A percentile compares a stretch with the other conserved stretches of the same genome.
Conservation (phyloP, 177 flowering plant species). For the Vitis hybrid region DNA sequence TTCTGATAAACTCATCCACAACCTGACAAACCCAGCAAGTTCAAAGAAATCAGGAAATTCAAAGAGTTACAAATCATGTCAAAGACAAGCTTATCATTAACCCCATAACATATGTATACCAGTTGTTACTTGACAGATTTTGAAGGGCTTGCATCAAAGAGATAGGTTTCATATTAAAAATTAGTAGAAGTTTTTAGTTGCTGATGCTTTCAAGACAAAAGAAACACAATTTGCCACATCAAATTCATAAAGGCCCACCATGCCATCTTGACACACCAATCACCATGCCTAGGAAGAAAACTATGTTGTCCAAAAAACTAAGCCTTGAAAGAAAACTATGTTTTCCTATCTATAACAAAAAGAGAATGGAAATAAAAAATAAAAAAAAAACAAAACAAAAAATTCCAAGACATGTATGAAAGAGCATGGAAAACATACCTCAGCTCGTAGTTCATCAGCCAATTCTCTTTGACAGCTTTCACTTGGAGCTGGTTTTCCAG, state of each 20-base stretch:
- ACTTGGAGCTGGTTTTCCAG: conserved; percentile 74
- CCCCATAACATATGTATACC: too few relatives aligned
- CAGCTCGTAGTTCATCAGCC: conserved; percentile 84
- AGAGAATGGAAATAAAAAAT: not conserved
- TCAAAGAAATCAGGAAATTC: conserved; percentile 4
- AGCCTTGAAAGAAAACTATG: not conserved
- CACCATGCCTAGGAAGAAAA: too few relatives aligned
- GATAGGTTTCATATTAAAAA: not conserved
- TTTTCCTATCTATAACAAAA: not conserved
- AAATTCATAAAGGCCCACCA: not conserved
- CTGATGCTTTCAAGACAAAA: not conserved
- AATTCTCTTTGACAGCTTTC: conserved; percentile 66
- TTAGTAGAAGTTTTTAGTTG: not conserved
- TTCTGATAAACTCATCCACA: conserved; percentile 86
- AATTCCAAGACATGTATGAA: not conserved
- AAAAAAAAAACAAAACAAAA: not conserved
- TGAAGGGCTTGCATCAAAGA: not conserved
- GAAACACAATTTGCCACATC: not conserved
- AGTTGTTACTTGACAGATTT: too few relatives aligned
- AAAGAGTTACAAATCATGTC: not conserved
- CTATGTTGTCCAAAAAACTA: not conserved
- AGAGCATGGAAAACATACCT: conserved; percentile 36
- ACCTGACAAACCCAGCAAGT: conserved; percentile 49
- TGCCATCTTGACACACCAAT: too few relatives aligned
- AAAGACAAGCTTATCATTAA: not conserved